Base-by-base conservation (phyloP, 2,329 filamentous ascomycete genomes). In the Aciculosporium take region DNA sequence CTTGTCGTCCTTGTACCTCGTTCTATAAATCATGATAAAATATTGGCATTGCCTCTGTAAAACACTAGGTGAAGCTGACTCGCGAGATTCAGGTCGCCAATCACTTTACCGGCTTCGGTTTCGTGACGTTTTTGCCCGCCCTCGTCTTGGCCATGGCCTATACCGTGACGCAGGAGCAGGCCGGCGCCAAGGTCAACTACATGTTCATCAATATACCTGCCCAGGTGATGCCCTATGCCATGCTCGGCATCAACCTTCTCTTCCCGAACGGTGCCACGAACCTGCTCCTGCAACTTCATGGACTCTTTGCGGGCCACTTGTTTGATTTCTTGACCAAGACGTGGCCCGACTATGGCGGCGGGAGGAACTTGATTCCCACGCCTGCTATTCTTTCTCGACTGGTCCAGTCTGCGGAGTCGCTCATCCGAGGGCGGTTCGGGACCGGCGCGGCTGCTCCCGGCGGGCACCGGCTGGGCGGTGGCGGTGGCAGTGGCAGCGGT, bases 311-410 rank as follows among this genome's bases (percentile, higher is more conserved):
- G 10, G 88, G 88, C 4, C 91, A 98, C 58, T 55, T 91, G 17
- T 94, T 86, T 61, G 84, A 96, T 57, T 98, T 96, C 56, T 61
- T 95, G 38, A 86, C 84, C 2, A 75, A 84, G 37, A 71, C 95
- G 32, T 96, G 87, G 69, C 91, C 91, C 5, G 77, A 84, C 42
- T 91, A 91, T 56, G 89, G 87, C 25, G 84, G 84, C 42, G 91
- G 91, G 0, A 69, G 67, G 39, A 94, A 88, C 55, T 70, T 81
- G 37, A 68, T 95, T 28, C 67, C 71, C 12, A 91, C 87, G 0
- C 91, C 91, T 2, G 58, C 60, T 5, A 78, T 87, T 49, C 62
- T 96, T 44, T 77, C 75, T 45, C 71, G 71, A 41, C 72, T 83
- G 50, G 81, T 89, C 44, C 65, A 68, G 44, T 70, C 62, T 4